Evolutionary conservation across 805 yeast species (phyloP).

Genomic region (Saccharomycopsis sp.): DNA sequence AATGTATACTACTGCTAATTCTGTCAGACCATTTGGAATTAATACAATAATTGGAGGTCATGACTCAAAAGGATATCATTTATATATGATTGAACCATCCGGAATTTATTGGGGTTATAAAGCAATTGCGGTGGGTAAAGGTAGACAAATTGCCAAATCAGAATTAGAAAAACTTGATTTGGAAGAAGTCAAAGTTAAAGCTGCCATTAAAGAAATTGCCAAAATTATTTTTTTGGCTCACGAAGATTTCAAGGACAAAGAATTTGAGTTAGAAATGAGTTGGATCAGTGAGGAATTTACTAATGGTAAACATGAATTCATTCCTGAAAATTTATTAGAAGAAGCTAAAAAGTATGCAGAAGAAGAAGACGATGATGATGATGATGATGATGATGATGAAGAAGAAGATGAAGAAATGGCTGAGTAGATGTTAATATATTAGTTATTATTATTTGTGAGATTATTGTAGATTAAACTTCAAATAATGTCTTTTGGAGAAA

Average conservation of each 20-base stretch:
- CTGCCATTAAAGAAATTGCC: constrained; percentile 91
- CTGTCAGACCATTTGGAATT: constrained; percentile 97
- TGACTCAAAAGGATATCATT: constrained; percentile 82
- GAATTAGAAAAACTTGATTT: constrained; percentile 86
- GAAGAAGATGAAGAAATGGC: constrained; percentile 17
- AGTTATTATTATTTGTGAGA: no score
- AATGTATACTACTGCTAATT: constrained; percentile 89
- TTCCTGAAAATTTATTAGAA: constrained; percentile 67
- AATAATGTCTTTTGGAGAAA: no score
- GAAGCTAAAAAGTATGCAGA: constrained; percentile 83
- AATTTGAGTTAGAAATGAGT: constrained; percentile 86
- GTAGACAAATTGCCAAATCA: constrained; percentile 95
- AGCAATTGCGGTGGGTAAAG: constrained; percentile 98
- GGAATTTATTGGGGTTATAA: constrained; percentile 96
- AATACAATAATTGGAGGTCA: constrained; percentile 89
- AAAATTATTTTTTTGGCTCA: constrained; percentile 88
- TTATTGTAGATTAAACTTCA: no score
- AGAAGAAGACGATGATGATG: constrained; percentile 72
- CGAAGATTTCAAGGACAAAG: constrained; percentile 96
- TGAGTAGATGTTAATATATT: background rate
- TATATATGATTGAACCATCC: constrained; percentile 95
- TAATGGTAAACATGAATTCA: constrained; percentile 65
- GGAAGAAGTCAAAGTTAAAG: constrained; percentile 56
- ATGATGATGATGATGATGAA: constrained; percentile 43
- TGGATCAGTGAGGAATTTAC: constrained; percentile 80